phyloP scores from a whole-genome alignment of 352 stramenopile genomes.

The Phytophthora capsici region DNA sequence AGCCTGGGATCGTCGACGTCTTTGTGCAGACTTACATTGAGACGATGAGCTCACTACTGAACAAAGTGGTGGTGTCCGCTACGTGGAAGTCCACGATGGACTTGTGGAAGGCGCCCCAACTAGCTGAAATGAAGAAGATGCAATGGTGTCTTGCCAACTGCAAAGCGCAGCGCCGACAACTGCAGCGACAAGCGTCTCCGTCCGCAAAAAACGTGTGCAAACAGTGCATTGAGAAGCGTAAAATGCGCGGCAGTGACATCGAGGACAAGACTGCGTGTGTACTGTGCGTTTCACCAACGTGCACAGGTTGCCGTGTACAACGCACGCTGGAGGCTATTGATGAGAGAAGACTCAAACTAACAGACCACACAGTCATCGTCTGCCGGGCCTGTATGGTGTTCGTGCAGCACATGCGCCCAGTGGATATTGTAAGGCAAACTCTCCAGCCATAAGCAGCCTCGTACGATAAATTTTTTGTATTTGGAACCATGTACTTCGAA shows the following conservation, averaged over 20 bases:
- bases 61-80: conserved; percentile 30
- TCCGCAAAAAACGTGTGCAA: conserved; percentile 25
- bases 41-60: conserved; percentile 17
- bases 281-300: conserved; percentile 32
- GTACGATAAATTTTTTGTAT: no score
- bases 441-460: conserved; percentile 15
- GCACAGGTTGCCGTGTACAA: conserved; percentile 31
- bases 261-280: conserved; percentile 26
- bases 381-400: conserved; percentile 32
- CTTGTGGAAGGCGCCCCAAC: conserved; percentile 25
- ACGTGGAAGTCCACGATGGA: conserved; percentile 31
- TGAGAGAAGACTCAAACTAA: conserved; percentile 25
- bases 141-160: conserved; percentile 36
- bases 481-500: no score
- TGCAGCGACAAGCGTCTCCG: conserved; percentile 27
- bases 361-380: conserved; percentile 25
- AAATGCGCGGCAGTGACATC: conserved; percentile 21
- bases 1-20: conserved; percentile 32
- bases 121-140: conserved; percentile 41
- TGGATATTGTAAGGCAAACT: conserved; percentile 30
- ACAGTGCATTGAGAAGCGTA: conserved; percentile 22
- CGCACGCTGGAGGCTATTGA: conserved; percentile 26
- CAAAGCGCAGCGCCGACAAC: conserved; percentile 24
- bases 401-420: conserved; percentile 30
- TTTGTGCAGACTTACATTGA: conserved; percentile 39